Conservation (phyloP, 768 basidiomycete genomes). For the Kwoniella sp. region DNA sequence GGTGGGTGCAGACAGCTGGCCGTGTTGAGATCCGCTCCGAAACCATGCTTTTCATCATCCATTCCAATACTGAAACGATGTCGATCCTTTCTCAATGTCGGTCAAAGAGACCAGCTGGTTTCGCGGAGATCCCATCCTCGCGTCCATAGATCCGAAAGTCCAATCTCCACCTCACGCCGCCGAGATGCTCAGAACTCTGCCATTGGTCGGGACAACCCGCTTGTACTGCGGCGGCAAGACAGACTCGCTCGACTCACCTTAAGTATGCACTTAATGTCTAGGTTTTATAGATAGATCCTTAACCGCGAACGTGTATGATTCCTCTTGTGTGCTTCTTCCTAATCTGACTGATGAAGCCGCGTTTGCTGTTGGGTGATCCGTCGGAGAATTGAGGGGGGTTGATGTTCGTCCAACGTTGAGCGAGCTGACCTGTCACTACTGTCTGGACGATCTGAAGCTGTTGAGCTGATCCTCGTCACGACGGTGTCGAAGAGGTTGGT, state of each 20-base stretch:
- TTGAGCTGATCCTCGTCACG: background rate
- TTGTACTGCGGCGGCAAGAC: background rate
- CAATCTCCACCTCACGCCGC: background rate
- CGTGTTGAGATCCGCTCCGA: background rate
- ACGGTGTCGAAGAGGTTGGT: background rate
- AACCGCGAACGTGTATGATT: background rate
- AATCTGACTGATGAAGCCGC: background rate
- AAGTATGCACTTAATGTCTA: background rate
- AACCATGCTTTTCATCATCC: background rate
- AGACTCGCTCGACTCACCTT: background rate
- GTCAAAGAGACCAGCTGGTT: background rate
- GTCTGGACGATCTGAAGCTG: background rate
- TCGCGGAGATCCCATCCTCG: background rate
- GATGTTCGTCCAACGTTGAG: background rate
- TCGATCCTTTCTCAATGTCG: background rate
- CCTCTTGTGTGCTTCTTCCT: background rate
- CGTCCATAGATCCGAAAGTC: background rate
- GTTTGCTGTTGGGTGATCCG: background rate
- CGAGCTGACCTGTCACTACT: background rate
- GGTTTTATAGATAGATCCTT: background rate
- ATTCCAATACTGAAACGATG: background rate
- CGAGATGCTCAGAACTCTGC: too few species aligned
- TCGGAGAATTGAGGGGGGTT: background rate
- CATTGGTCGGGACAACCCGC: background rate
- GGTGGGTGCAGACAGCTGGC: background rate